phyloP scores from a whole-genome alignment of 2,329 filamentous ascomycete species.

The Colletotrichum scovillei region DNA sequence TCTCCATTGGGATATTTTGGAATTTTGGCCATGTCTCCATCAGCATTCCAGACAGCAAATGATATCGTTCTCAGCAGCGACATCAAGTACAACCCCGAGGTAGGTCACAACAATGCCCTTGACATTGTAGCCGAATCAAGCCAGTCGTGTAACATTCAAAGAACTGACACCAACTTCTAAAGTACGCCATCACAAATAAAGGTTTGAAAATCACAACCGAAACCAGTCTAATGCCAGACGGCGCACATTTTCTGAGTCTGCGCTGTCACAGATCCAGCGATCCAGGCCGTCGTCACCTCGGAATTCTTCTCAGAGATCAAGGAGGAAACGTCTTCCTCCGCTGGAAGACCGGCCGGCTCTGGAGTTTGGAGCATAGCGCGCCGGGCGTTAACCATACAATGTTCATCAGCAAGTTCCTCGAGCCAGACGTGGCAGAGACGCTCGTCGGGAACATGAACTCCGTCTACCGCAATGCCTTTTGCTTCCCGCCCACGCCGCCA shows the following conservation, averaged over 20 bases:
- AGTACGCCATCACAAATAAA: constrained; percentile 5
- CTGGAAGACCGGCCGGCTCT: background rate
- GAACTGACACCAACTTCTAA: background rate
- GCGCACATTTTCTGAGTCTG: background rate
- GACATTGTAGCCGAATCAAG: background rate
- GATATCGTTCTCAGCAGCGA: background rate
- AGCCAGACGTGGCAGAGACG: background rate
- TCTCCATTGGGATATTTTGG: background rate
- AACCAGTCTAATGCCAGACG: background rate
- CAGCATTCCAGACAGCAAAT: background rate
- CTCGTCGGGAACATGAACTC: background rate
- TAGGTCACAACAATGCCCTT: background rate
- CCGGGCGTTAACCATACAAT: background rate
- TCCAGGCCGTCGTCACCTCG: background rate
- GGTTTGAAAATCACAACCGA: background rate
- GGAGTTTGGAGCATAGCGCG: background rate
- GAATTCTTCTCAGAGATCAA: background rate
- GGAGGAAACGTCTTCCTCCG: background rate
- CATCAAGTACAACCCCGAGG: background rate
- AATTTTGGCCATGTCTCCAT: background rate
- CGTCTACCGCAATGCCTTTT: background rate
- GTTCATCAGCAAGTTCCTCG: background rate
- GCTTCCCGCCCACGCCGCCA: background rate
- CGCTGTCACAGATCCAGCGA: background rate
- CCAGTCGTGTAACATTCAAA: background rate